phyloP scores from a whole-genome alignment of 495 filamentous ascomycete species.

The Aspergillus campestris region DNA sequence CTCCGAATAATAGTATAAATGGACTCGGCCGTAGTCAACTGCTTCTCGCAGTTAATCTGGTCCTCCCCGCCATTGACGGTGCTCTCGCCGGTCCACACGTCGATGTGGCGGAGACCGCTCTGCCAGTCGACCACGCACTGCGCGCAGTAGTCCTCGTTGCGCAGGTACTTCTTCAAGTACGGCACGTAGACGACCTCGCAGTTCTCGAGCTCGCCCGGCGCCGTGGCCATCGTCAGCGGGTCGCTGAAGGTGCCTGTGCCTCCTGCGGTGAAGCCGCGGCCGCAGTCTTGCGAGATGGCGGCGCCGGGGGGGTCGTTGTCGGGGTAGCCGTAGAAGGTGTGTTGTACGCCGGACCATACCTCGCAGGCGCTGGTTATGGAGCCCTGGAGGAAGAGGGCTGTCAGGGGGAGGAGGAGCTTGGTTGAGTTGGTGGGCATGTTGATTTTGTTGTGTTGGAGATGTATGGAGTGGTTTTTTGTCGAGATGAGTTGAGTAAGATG shows the following conservation, averaged over 20 bases:
- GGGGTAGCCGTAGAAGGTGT: conserved; percentile 32
- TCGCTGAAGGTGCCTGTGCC: conserved; percentile 36
- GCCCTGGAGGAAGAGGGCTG: too few species aligned
- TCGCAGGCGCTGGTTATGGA: too few species aligned
- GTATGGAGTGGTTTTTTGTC: too few species aligned
- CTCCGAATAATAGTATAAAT: too few species aligned
- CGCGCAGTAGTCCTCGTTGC: conserved; percentile 26
- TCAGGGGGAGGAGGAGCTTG: too few species aligned
- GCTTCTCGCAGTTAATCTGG: conserved; percentile 30
- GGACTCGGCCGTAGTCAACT: conserved; percentile 13
- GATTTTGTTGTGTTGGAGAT: too few species aligned
- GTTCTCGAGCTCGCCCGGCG: conserved; percentile 25
- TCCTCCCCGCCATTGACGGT: conserved; percentile 17
- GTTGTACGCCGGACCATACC: not conserved
- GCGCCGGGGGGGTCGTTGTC: conserved; percentile 38
- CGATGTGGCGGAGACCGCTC: conserved; percentile 25
- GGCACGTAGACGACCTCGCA: conserved; percentile 42
- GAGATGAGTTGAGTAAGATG: too few species aligned
- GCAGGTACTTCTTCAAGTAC: conserved; percentile 35
- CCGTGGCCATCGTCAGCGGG: conserved; percentile 39
- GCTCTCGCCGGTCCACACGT: conserved; percentile 35
- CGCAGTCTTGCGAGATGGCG: not conserved
- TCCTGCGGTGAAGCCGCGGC: not conserved
- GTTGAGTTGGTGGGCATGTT: too few species aligned
- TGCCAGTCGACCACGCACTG: conserved; percentile 24